Evolutionary conservation across 129 eudicot species (phyloP), one percentile per base, ranked within the genome.

Genomic region (Deinandra increscens): DNA sequence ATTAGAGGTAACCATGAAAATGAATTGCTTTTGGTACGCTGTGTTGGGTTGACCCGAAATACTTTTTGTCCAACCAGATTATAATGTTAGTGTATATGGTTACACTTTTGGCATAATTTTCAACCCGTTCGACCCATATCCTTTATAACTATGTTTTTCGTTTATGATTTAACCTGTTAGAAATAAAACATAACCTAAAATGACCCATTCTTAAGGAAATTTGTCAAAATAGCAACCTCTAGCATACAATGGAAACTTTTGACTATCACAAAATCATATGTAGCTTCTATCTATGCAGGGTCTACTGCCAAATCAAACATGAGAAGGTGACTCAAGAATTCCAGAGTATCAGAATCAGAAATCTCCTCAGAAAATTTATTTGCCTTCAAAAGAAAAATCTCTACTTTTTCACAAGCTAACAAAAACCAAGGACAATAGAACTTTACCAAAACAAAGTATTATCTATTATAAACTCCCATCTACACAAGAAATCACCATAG

Each of bases 401-500:
- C n/a, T 49, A 38, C 54, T 39, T 54, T 5, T 41, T 66, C 48
- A 54, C 73, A 65, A 29, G 44, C 66, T 74, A 65, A 54, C 61
- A 58, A n/a, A 75, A 67, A 68, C 36, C 45, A 64, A 44, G 49
- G 43, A 72, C 71, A 71, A 53, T 45, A 64, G 15, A 13, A 22
- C 11, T 43, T 7, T 9, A 67, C 39, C 54, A 59, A 34, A 44
- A 58, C 11, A 46, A 43, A 67, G 14, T 48, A 38, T 70, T 22
- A 50, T 33, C 79, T 60, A 53, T 43, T 72, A 67, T 38, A 7
- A 23, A 44, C 70, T 68, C 61, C 34, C 45, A 46, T 68, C 56
- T 73, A 76, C 75, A 81, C 34, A 60, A 58, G 20, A 72, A 41
- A 37, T 46, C 48, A 48, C 59, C 17, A 17, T 34, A 14, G 15